Evolutionary conservation across 179 eudicot species (phyloP).

Genomic region (Corrigiola litoralis): DNA sequence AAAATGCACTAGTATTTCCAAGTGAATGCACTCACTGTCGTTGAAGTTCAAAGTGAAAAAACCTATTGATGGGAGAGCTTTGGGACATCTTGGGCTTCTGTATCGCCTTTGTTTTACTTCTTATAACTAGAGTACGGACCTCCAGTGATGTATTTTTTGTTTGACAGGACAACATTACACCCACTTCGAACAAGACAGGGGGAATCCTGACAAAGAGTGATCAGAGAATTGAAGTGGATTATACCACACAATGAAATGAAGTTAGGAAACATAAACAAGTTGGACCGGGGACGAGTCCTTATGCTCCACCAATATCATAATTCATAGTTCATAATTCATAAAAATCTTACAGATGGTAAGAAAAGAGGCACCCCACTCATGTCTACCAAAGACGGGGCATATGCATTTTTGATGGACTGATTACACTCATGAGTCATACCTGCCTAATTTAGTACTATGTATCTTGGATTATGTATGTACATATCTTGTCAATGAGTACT

Average conservation of each 20-base stretch:
- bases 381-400: conserved; percentile 19
- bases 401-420: conserved; percentile 7
- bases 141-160: neutral
- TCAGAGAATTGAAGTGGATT: no score
- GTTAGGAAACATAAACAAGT: conserved; percentile 10
- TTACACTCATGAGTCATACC: neutral
- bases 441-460: conserved; percentile 9
- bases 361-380: conserved; percentile 8
- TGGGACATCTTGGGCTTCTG: neutral
- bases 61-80: neutral
- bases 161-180: no score
- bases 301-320: conserved; percentile 6
- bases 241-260: neutral
- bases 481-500: no score
- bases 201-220: no score
- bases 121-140: no score
- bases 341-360: neutral
- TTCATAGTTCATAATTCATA: conserved; percentile 1
- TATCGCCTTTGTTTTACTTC: conserved; percentile 1
- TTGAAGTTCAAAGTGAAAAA: no score
- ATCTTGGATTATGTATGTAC: no score
- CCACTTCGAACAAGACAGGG: no score
- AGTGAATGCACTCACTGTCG: no score
- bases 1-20: no score
- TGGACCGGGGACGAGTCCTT: conserved; percentile 5